These are phyloP conservation scores for Aschersonia sp. DNA, from an alignment of 2,329 filamentous ascomycete species.

Conservation along the genomic window DNA sequence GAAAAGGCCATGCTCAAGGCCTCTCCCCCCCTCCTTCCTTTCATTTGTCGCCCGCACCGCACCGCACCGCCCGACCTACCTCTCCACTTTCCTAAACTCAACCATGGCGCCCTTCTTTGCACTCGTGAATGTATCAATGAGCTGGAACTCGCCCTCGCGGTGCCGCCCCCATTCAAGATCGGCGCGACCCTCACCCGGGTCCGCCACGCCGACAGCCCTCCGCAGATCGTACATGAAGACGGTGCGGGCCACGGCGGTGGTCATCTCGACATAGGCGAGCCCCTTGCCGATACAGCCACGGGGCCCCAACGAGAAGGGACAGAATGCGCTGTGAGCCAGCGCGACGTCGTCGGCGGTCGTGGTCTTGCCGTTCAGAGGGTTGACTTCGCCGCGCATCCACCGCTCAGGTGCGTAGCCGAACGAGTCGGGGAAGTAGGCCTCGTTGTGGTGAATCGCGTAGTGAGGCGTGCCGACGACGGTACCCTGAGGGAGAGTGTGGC, in stretches of 20 bases:
- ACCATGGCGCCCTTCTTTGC: slow-evolving; percentile 57
- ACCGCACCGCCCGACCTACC: not conserved
- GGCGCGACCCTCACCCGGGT: slow-evolving; percentile 35
- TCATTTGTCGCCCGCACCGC: no score
- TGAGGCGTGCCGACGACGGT: slow-evolving; percentile 50
- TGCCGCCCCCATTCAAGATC: slow-evolving; percentile 39
- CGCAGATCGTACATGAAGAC: slow-evolving; percentile 48
- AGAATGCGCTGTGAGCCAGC: slow-evolving; percentile 53
- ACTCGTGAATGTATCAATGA: slow-evolving; percentile 60
- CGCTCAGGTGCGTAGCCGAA: slow-evolving; percentile 48
- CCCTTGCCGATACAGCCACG: slow-evolving; percentile 60
- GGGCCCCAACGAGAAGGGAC: slow-evolving; percentile 57
- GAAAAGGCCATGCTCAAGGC: no score
- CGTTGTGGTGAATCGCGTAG: slow-evolving; percentile 55
- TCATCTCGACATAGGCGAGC: slow-evolving; percentile 53
- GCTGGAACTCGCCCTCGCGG: slow-evolving; percentile 47
- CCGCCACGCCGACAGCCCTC: slow-evolving; percentile 29
- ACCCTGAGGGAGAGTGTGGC: slow-evolving; percentile 38
- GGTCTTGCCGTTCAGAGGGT: slow-evolving; percentile 17
- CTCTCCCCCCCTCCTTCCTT: no score
- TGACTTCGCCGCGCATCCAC: slow-evolving; percentile 40
- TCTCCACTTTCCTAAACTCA: slow-evolving; percentile 33
- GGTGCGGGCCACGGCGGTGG: slow-evolving; percentile 43
- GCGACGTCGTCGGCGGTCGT: slow-evolving; percentile 36
- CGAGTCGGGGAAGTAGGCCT: slow-evolving; percentile 43